These are phyloP conservation scores for Gossypium sturtianum DNA, from an alignment of 345 rosid genomes.

Conservation along the genomic window DNA sequence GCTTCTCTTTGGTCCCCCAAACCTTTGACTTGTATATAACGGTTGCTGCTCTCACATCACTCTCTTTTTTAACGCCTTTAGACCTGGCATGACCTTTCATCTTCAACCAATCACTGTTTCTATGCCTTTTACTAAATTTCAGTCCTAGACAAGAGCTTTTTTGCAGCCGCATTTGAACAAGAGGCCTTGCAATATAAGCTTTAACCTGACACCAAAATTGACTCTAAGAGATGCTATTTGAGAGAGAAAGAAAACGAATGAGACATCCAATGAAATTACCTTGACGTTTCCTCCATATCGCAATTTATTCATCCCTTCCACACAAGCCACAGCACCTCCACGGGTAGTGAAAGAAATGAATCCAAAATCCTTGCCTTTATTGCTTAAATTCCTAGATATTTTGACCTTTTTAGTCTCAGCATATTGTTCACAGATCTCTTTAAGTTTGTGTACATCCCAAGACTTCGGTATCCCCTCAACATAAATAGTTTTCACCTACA, in stretches of 20 bases:
- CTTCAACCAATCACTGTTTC: background rate
- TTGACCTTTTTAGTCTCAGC: constrained; percentile 16
- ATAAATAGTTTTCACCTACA: constrained; percentile 25
- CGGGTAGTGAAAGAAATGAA: constrained; percentile 21
- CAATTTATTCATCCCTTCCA: constrained; percentile 17
- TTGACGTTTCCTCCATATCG: constrained; percentile 16
- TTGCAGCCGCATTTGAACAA: background rate
- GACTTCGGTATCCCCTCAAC: constrained; percentile 17
- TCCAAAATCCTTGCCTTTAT: constrained; percentile 20
- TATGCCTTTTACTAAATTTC: background rate
- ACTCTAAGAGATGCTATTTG: background rate
- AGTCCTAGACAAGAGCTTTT: constrained; percentile 8
- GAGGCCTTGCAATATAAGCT: constrained; percentile 21
- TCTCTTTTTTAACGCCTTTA: constrained; percentile 5
- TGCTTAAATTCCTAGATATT: constrained; percentile 16
- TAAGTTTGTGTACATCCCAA: constrained; percentile 22
- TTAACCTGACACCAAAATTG: constrained; percentile 21
- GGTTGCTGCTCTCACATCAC: background rate
- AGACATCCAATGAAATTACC: constrained; percentile 12
- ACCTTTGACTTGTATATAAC: background rate
- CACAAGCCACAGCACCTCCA: constrained; percentile 22
- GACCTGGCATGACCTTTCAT: constrained; percentile 1
- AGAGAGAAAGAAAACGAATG: background rate
- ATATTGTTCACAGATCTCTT: constrained; percentile 19
- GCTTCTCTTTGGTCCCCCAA: background rate